Percentiles rank a stretch among this genome's conserved stretches.
These are phyloP conservation scores for Cetraspora pellucida DNA, from an alignment of 192 early-diverging fungal species.

Conservation along the genomic window DNA sequence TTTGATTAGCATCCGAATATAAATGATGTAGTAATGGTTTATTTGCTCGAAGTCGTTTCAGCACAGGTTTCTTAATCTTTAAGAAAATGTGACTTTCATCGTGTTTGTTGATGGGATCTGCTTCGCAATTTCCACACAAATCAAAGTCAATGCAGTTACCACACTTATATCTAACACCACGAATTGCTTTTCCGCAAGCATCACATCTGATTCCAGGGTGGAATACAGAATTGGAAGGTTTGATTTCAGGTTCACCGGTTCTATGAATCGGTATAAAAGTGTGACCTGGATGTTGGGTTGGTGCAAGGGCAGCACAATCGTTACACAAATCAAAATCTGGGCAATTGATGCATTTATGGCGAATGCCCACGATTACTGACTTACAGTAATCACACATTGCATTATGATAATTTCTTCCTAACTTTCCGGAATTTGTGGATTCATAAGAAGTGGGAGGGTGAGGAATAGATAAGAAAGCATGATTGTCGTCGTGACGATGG, in stretches of 20 bases:
- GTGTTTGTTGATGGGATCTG: constrained; percentile 40
- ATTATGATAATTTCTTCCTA: constrained; percentile 15
- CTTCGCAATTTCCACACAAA: constrained; percentile 63
- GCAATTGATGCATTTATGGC: constrained; percentile 61
- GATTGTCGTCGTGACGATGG: constrained; percentile 13
- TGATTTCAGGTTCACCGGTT: constrained; percentile 38
- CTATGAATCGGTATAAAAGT: constrained; percentile 43
- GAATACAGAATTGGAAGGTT: constrained; percentile 31
- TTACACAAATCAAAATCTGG: constrained; percentile 63
- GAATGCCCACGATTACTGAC: constrained; percentile 51
- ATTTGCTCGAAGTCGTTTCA: constrained; percentile 9
- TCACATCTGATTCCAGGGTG: constrained; percentile 53
- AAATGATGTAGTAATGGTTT: constrained; percentile 42
- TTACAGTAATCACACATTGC: constrained; percentile 62
- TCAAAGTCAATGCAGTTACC: constrained; percentile 65
- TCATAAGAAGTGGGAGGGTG: neutral
- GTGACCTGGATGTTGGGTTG: constrained; percentile 47
- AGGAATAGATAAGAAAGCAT: neutral
- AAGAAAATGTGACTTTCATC: constrained; percentile 50
- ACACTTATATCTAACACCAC: constrained; percentile 58
- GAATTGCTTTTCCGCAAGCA: constrained; percentile 45
- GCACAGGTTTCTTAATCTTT: constrained; percentile 48
- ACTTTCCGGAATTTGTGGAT: neutral
- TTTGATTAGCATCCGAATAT: constrained; percentile 33
- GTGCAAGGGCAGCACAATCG: constrained; percentile 51